Base-by-base conservation (phyloP, 208 protist genomes). In the Kentomonas sorsogonicus region DNA sequence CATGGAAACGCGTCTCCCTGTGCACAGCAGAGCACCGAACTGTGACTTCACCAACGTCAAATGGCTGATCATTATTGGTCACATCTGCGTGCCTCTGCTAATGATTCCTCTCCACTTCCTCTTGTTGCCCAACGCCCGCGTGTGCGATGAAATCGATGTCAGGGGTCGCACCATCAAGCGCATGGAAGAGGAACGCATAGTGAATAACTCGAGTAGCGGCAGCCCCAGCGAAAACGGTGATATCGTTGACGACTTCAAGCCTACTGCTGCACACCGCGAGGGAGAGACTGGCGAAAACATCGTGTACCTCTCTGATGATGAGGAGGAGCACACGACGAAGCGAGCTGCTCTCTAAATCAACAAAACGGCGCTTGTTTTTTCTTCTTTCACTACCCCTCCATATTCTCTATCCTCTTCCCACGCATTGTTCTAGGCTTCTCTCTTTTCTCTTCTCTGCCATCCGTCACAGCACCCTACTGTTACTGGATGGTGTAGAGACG, bases 31-130 rank as follows among this genome's bases (percentile, higher is more conserved):
- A 3, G 41, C 33, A 10, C 55, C 46, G 30, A 68, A 69, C 20
- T 91, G 79, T 52, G 74, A 91, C 57, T 91, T 85, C 69, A 66
- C 15, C 61, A 84, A 88, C 50, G 58, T 87, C 38, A 66, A 46
- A 25, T 73, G 50, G 48, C 59, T 93, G 23, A 66, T 93, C 47
- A 53, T 89, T 50, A 51, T 83, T 1, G 77, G 79, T 45, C 82
- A 90, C 63, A 62, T 85, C 33, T 29, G 72, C 22, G 52, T 68
- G n/a, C 86, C 82, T 16, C 48, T 89, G 40, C 43, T 88, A 23
- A 53, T 60, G 41, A 74, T 93, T 22, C 79, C 82, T 2, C 59
- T 87, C 11, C 69, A 72, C 25, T 89, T 83, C 54, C 50, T 86
- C 53, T 39, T 87, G 39, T 60, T 93, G 38, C 86, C 86, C 1